Base-by-base conservation (phyloP, 2,329 filamentous ascomycete species). In the Colletotrichum caudatum region DNA sequence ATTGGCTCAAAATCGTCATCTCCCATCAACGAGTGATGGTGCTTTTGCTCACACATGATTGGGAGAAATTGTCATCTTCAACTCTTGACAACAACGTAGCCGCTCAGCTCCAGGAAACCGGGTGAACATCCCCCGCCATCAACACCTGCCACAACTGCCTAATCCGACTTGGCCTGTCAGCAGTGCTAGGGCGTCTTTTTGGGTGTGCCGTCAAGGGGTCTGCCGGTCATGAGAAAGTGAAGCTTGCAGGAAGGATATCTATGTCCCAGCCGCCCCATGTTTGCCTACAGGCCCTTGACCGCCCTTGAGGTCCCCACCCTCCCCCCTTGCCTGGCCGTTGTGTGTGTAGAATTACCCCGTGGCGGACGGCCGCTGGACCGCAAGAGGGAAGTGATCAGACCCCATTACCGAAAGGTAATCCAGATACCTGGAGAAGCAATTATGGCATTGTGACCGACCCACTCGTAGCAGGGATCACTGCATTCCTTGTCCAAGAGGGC, bases 61-160 rank as follows among this genome's bases (percentile, higher is more conserved):
- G 46, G 54, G 54, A 59, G 39, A 54, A 56, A 64, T 69, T 68
- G 61, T 41, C 54, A 64, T 50, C 46, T 62, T 64, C 54, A 46
- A 60, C 54, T 50, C 60, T 60, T 62, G 64, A 68, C 58, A 66
- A 64, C 59, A 56, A 72, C 63, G 54, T 69, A 72, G 69, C 54
- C 48, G 46, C 59, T 72, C 41, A 53, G 54, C 35, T 69, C 66
- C 66, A 68, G 69, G 58, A 72, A 72, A 72, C 69, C 66, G 59
- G 69, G 69, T 64, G 59, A 60, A 54, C 60, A 66, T 72, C 51
- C 68, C 68, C 57, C 51, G 59, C 68, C 64, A 62, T 56, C 57
- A 62, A 53, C 57, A 63, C 56, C n/a, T 58, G 33, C 20, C 64
- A 64, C n/a, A 66, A 56, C 54, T 64, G 39, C 66, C 69, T 60